Percentiles rank a stretch among this genome's conserved stretches.
Conservation (phyloP, 2,329 filamentous ascomycete species). For the Endothia cerciana region DNA sequence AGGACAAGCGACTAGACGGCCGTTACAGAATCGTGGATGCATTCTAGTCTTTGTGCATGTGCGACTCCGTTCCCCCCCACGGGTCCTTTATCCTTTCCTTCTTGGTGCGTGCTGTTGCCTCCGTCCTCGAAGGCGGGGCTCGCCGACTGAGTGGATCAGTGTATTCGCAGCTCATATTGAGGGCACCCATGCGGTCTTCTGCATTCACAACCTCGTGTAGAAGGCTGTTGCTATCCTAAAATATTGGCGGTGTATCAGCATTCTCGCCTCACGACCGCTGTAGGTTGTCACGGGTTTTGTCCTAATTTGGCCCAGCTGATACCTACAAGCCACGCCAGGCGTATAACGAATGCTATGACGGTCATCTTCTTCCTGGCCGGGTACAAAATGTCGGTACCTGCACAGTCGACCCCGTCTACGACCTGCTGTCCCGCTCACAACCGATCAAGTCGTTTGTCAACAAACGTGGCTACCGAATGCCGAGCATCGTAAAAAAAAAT, state of each 20-base stretch:
- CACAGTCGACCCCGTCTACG: background rate
- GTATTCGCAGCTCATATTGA: background rate
- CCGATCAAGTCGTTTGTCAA: background rate
- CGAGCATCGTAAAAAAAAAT: slow-evolving; percentile 1
- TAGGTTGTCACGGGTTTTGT: background rate
- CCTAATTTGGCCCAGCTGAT: background rate
- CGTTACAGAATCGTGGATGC: background rate
- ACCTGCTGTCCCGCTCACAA: background rate
- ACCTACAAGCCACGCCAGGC: background rate
- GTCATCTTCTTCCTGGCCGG: background rate
- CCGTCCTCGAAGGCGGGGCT: too few relatives aligned
- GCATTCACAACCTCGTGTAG: background rate
- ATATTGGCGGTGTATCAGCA: background rate
- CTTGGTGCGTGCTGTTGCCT: background rate
- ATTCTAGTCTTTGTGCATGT: background rate
- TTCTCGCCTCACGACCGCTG: background rate
- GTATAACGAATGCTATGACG: background rate
- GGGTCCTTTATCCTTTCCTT: background rate
- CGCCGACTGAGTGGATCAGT: background rate
- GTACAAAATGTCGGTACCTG: too few relatives aligned
- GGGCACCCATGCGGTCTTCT: background rate
- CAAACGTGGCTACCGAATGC: background rate
- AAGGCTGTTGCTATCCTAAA: background rate
- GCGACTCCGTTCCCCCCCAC: background rate
- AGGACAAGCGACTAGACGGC: background rate